Conservation (phyloP, 202 grass and related monocot species). For the Zoysia matrella region DNA sequence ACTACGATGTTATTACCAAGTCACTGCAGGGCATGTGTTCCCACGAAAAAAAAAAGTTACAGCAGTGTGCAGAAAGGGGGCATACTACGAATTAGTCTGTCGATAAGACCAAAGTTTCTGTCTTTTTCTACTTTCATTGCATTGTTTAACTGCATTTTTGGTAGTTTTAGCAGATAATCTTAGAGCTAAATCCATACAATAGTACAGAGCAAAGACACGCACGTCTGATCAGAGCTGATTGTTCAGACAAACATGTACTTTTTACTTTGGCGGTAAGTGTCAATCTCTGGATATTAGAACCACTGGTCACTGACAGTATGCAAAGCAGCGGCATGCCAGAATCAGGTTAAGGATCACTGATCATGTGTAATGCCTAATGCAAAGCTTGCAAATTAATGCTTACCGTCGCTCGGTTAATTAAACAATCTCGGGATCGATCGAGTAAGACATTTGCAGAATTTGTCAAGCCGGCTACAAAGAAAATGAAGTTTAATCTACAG, state of each 20-base stretch:
- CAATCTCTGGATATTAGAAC: neutral
- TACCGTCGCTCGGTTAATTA: neutral
- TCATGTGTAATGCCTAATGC: neutral
- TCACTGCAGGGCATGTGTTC: neutral
- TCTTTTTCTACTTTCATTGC: neutral
- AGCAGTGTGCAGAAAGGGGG: too few species aligned
- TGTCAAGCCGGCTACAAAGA: neutral
- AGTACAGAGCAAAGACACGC: neutral
- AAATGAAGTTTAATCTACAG: neutral
- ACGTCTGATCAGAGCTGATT: neutral
- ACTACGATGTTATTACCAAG: neutral
- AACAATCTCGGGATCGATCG: neutral
- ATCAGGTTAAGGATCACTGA: neutral
- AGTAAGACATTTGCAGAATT: neutral
- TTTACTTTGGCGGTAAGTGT: neutral
- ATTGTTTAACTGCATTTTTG: neutral
- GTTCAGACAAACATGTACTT: neutral
- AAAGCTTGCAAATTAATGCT: neutral
- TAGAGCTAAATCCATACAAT: neutral
- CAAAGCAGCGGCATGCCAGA: neutral
- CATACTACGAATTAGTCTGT: slow-evolving; percentile 28
- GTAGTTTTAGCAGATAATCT: neutral
- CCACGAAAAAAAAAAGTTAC: too few species aligned
- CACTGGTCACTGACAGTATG: neutral
- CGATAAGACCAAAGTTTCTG: slow-evolving; percentile 36